A percentile compares a stretch with the other conserved stretches of the same genome.
Conservation (phyloP, 306 rosid genomes). For the Pyrus pyrifolia region DNA sequence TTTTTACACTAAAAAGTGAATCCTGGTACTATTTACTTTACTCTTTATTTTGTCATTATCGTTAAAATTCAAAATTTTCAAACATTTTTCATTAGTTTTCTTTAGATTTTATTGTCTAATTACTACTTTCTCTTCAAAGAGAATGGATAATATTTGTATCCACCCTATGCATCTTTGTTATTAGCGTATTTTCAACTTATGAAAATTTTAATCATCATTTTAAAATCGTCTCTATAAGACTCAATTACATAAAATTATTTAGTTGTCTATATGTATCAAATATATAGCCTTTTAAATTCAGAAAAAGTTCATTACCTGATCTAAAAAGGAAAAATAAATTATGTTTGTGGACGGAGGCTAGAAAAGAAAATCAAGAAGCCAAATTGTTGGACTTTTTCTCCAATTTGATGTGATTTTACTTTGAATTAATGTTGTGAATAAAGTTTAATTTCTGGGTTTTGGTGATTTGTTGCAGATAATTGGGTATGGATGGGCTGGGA, state of each 20-base stretch:
- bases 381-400: neutral
- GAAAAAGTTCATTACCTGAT: neutral
- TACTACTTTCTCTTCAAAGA: neutral
- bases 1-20: too few species aligned
- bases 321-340: neutral
- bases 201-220: too few species aligned
- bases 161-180: too few species aligned
- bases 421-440: neutral
- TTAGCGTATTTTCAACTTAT: too few species aligned
- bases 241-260: too few species aligned
- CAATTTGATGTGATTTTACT: neutral
- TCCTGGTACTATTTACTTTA: fast-evolving
- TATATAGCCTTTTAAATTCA: neutral
- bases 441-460: neutral
- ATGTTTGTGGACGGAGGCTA: neutral
- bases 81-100: too few species aligned
- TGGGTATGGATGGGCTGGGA: constrained; percentile 99
- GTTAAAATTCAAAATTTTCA: too few species aligned
- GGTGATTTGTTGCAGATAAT: constrained; percentile 46
- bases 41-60: too few species aligned
- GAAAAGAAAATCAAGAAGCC: neutral
- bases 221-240: too few species aligned
- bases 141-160: too few species aligned
- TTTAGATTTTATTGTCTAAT: neutral
- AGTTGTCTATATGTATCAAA: too few species aligned